Evolutionary conservation across 1,284 basidiomycete species (phyloP).

Genomic region (Ceratobasidium sp.): DNA sequence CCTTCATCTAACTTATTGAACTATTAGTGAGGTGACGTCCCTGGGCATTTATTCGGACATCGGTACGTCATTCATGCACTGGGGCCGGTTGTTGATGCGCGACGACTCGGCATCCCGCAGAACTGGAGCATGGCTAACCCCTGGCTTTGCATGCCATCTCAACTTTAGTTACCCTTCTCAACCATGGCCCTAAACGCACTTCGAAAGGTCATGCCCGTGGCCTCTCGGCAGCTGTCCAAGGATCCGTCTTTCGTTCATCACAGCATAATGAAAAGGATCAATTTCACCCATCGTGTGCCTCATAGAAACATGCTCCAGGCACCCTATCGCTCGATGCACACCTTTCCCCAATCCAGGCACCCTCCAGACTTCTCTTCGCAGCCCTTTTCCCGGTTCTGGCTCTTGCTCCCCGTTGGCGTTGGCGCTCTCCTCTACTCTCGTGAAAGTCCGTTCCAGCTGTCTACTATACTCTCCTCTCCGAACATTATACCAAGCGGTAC

Average conservation of each 20-base stretch:
- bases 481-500: constrained; percentile 37
- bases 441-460: constrained; percentile 27
- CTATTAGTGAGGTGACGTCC: background rate
- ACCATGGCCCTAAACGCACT: constrained; percentile 24
- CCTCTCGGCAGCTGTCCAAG: background rate
- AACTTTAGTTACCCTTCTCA: constrained; percentile 1
- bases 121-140: background rate
- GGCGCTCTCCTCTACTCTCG: constrained; percentile 11
- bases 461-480: constrained; percentile 36
- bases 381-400: constrained; percentile 18
- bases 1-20: background rate
- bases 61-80: background rate
- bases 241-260: background rate
- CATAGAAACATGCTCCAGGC: constrained; percentile 5
- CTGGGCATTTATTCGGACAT: background rate
- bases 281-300: background rate
- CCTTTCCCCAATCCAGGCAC: constrained; percentile 8
- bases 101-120: too few species aligned
- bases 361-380: background rate
- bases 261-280: constrained; percentile 6
- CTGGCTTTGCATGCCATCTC: background rate
- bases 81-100: background rate
- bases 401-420: constrained; percentile 21
- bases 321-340: constrained; percentile 17
- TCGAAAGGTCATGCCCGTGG: constrained; percentile 2